Base-by-base conservation (phyloP, 23 red algal genomes). In the Gracilaria caudata region DNA sequence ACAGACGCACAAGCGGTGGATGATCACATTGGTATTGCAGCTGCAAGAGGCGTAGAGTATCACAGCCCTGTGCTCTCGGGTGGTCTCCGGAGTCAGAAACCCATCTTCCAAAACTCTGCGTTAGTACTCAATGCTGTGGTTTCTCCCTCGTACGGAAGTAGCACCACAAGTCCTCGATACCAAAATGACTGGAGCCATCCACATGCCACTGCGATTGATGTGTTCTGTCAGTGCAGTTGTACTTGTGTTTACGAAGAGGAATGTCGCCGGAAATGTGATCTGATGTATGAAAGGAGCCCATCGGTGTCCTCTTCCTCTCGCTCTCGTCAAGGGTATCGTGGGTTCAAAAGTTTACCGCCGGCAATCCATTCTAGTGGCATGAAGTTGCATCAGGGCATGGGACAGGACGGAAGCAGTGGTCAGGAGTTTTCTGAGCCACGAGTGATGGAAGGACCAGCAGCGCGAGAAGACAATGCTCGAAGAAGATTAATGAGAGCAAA, bases 181-280 rank as follows among this genome's bases (percentile, higher is more conserved):
- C 77, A 91, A 28, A 82, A 77, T 73, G 87, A 91, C 34, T 91
- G 87, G 87, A 82, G 77, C 45, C 74, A 81, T 19, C 87, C 87
- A 9, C 87, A 91, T 74, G 87, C 87, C 14, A 91, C 87, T 7
- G 77, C 65, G 38, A 81, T 91, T 75, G 87, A 91, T 58, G 87
- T 91, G 30, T 91, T 64, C 37, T 91, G 87, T 24, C 87, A 91
- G 63, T 91, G 87, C 77, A 73, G 64, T 29, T 91, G 87, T 55
- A 80, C 58, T 5, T 91, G 87, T 61, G 78, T 91, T 26, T 91
- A 91, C 77, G 87, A 91, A 59, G 87, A 91, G 40, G 77, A 82
- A 64, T 91, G 87, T 53, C 57, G 87, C 33, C 47, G 78, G 46
- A 68, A 56, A 38, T 91, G 87, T 72, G 85, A 89, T 9, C 53